phyloP scores from a whole-genome alignment of 106 monocot species.

The Ottelia alismoides region DNA sequence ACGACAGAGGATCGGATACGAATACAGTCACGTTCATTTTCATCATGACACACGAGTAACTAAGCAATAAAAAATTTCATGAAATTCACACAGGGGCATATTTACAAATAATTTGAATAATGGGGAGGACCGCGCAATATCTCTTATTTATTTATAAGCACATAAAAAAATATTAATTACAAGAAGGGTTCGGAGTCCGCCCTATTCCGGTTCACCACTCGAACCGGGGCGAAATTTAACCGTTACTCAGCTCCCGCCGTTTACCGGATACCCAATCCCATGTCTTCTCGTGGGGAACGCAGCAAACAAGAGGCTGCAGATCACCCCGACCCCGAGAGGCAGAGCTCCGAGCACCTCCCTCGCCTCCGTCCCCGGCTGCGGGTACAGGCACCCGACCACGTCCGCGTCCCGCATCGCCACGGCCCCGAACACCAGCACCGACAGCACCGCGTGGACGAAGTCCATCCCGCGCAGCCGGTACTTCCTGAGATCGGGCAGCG shows the following conservation, averaged over 20 bases:
- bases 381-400: constrained; percentile 57
- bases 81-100: too few species aligned
- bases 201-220: too few species aligned
- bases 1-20: too few species aligned
- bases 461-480: constrained; percentile 47
- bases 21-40: too few species aligned
- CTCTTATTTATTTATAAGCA: too few species aligned
- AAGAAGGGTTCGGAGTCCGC: too few species aligned
- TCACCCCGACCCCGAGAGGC: constrained; percentile 51
- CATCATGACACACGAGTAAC: too few species aligned
- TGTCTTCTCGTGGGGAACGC: constrained; percentile 64
- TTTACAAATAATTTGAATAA: too few species aligned
- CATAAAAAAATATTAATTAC: too few species aligned
- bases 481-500: constrained; percentile 33
- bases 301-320: constrained; percentile 59
- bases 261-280: constrained; percentile 69
- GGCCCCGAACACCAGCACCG: constrained; percentile 51
- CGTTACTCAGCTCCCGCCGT: constrained; percentile 5
- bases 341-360: constrained; percentile 41
- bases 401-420: constrained; percentile 58
- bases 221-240: too few species aligned
- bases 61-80: too few species aligned
- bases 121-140: too few species aligned
- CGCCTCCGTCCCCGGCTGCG: constrained; percentile 27
- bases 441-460: constrained; percentile 49